These are phyloP conservation scores for Jamesozyma piceae DNA, from an alignment of 805 yeast species.

Conservation along the genomic window DNA sequence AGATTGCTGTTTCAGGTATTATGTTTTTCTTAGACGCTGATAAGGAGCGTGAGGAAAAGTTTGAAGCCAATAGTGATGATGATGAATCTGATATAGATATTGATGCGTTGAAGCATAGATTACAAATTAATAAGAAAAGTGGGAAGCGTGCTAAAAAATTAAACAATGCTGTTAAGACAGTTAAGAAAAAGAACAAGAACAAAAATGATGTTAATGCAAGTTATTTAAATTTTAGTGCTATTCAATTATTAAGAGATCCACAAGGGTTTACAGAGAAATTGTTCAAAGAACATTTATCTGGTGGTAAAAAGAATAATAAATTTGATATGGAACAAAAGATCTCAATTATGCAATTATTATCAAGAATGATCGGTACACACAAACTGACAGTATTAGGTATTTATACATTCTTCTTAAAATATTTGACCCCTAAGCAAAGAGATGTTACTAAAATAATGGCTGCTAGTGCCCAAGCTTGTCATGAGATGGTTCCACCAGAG, in stretches of 20 bases:
- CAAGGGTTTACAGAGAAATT: constrained; percentile 92
- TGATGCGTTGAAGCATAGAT: constrained; percentile 64
- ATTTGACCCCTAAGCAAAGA: constrained; percentile 85
- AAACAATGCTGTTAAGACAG: constrained; percentile 59
- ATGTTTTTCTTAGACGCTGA: constrained; percentile 91
- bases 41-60: constrained; percentile 61
- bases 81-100: constrained; percentile 76
- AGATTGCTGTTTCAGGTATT: constrained; percentile 85
- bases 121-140: constrained; percentile 75
- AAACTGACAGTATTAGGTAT: constrained; percentile 83
- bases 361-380: constrained; percentile 89
- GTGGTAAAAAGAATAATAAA: constrained; percentile 58
- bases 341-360: constrained; percentile 74
- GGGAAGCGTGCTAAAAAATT: constrained; percentile 73
- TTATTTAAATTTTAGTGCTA: constrained; percentile 85
- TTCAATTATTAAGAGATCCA: constrained; percentile 90
- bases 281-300: constrained; percentile 60
- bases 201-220: constrained; percentile 37
- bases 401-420: constrained; percentile 81
- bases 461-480: constrained; percentile 92
- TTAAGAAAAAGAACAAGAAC: constrained; percentile 55
- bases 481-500: constrained; percentile 96
- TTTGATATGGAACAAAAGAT: constrained; percentile 84
- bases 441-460: constrained; percentile 96
- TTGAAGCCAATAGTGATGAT: constrained; percentile 60